Conservation (phyloP, 192 early-diverging fungal species). For the Backusella psychrophila region DNA sequence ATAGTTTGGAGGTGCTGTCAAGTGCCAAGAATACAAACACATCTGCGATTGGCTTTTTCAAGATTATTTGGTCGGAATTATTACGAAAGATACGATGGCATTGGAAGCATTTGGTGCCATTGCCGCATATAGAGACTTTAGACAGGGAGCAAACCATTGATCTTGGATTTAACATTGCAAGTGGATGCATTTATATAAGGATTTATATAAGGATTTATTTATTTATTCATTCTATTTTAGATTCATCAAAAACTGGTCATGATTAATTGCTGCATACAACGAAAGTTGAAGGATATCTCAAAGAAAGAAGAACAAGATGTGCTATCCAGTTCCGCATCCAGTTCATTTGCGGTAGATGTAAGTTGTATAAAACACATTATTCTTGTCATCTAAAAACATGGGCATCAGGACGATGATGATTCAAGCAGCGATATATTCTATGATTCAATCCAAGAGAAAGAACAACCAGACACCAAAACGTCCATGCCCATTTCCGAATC, state of each 20-base stretch:
- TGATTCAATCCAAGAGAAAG: background rate
- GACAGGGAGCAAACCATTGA: constrained; percentile 45
- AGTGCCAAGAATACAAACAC: constrained; percentile 25
- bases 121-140: constrained; percentile 45
- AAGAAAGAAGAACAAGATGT: background rate
- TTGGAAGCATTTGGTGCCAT: constrained; percentile 57
- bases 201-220: too few species aligned
- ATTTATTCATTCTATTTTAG: background rate
- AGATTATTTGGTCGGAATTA: constrained; percentile 66
- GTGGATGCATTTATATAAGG: too few species aligned
- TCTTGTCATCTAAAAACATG: too few species aligned
- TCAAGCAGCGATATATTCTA: background rate
- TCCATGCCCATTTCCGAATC: constrained; percentile 41
- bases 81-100: constrained; percentile 57
- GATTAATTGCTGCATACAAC: constrained; percentile 76
- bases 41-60: constrained; percentile 59
- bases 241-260: constrained; percentile 65
- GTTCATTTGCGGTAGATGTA: constrained; percentile 5
- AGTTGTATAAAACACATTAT: too few species aligned
- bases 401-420: background rate
- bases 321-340: background rate
- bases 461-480: background rate
- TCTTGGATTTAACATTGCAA: constrained; percentile 56
- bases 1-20: constrained; percentile 43
- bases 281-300: constrained; percentile 14